Evolutionary conservation across 495 filamentous ascomycete genomes (phyloP).

Genomic region (Tirmania nivea): DNA sequence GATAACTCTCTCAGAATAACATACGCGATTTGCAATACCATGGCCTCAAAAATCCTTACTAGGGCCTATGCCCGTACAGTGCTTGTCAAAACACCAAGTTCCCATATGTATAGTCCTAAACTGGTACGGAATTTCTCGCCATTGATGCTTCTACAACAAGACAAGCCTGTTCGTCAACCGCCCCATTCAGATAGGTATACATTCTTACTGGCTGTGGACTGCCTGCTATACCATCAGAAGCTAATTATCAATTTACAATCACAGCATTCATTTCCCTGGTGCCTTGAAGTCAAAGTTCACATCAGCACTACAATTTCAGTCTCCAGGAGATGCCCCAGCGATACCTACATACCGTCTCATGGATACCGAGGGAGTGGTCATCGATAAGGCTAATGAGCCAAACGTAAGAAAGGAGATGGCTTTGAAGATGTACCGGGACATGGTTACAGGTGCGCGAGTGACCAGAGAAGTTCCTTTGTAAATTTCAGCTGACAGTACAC

Average conservation of each 20-base stretch:
- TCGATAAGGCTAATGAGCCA: constrained; percentile 43
- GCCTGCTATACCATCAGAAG: background rate
- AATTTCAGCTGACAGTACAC: background rate
- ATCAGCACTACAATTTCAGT: constrained; percentile 48
- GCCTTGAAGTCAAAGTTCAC: constrained; percentile 87
- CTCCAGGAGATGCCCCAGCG: constrained; percentile 39
- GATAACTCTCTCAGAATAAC: too few relatives aligned
- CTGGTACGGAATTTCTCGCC: background rate
- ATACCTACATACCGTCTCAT: constrained; percentile 75
- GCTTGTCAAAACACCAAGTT: too few relatives aligned
- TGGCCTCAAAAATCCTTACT: too few relatives aligned
- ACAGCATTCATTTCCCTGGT: constrained; percentile 59
- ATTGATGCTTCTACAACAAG: background rate
- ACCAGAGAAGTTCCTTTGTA: too few relatives aligned
- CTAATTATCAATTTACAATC: too few relatives aligned
- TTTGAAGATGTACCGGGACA: constrained; percentile 34
- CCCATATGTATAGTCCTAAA: too few relatives aligned
- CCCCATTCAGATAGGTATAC: constrained; percentile 12
- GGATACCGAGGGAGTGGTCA: constrained; percentile 57
- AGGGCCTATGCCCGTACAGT: too few relatives aligned
- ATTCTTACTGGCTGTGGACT: background rate
- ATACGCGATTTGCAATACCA: too few relatives aligned
- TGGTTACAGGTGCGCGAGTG: constrained; percentile 23
- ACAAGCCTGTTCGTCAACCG: constrained; percentile 8
- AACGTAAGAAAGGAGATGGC: constrained; percentile 50